phyloP scores from a whole-genome alignment of 129 eudicot species.

The Solidago caesia region DNA sequence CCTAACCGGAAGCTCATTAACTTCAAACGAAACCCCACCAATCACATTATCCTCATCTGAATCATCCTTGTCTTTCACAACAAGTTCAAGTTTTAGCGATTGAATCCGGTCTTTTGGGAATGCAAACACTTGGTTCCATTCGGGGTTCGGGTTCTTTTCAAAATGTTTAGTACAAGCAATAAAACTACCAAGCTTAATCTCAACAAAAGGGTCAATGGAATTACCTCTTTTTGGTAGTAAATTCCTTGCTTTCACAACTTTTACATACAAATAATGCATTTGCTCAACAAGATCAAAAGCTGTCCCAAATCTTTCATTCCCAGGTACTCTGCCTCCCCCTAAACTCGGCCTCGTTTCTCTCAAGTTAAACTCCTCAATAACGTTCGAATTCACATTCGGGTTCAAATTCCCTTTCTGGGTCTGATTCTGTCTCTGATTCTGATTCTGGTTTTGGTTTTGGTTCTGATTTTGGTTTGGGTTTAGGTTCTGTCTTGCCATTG shows the following conservation, averaged over 20 bases:
- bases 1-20: slow-evolving; percentile 28
- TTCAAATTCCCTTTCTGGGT: slow-evolving; percentile 1
- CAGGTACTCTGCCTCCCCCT: slow-evolving; percentile 43
- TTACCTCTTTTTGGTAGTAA: slow-evolving; percentile 27
- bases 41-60: slow-evolving; percentile 11
- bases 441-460: slow-evolving; percentile 14
- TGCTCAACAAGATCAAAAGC: slow-evolving; percentile 43
- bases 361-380: slow-evolving; percentile 27
- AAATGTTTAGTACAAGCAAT: slow-evolving; percentile 25
- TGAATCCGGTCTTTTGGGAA: slow-evolving; percentile 35
- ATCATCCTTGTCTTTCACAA: slow-evolving; percentile 21
- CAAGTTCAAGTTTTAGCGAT: slow-evolving; percentile 25
- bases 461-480: background rate
- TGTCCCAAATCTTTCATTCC: slow-evolving; percentile 36
- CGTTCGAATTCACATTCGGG: background rate
- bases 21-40: slow-evolving; percentile 34
- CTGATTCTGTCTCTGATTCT: slow-evolving; percentile 4
- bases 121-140: slow-evolving; percentile 37
- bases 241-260: slow-evolving; percentile 30
- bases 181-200: slow-evolving; percentile 35
- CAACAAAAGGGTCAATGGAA: slow-evolving; percentile 28
- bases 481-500: slow-evolving; percentile 25
- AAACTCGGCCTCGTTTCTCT: slow-evolving; percentile 35
- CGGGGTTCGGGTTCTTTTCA: slow-evolving; percentile 28
- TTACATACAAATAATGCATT: slow-evolving; percentile 37